Evolutionary conservation across 2,329 filamentous ascomycete species (phyloP).

Genomic region (Aureobasidium sp.): DNA sequence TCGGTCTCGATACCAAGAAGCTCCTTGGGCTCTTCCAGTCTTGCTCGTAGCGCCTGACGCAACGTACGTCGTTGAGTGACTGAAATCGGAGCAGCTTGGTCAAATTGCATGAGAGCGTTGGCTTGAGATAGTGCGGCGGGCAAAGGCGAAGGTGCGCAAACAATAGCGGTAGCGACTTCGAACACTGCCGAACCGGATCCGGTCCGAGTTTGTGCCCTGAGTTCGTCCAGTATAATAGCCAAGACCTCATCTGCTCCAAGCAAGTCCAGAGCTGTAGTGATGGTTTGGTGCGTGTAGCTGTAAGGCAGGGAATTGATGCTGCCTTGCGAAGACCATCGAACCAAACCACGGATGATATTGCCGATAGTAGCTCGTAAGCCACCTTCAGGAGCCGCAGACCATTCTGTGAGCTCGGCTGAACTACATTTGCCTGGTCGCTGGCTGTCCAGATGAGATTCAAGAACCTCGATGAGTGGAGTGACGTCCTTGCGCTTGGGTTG

Average conservation of each 20-base stretch:
- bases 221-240: constrained; percentile 55
- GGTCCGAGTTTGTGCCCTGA: constrained; percentile 52
- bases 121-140: constrained; percentile 26
- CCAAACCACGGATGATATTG: constrained; percentile 52
- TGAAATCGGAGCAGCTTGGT: not conserved
- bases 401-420: constrained; percentile 59
- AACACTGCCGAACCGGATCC: constrained; percentile 54
- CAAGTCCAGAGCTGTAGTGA: constrained; percentile 52
- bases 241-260: constrained; percentile 55
- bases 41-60: constrained; percentile 33
- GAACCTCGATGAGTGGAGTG: constrained; percentile 56
- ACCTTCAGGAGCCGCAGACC: constrained; percentile 38
- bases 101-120: constrained; percentile 11
- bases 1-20: constrained; percentile 51
- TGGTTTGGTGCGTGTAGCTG: constrained; percentile 62
- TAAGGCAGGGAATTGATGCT: constrained; percentile 45
- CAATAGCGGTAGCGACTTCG: constrained; percentile 59
- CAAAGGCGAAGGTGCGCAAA: constrained; percentile 53
- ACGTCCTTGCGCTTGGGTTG: constrained; percentile 61
- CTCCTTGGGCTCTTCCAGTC: constrained; percentile 42
- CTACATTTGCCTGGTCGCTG: constrained; percentile 55
- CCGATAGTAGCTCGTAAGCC: constrained; percentile 52
- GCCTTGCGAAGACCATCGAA: constrained; percentile 53
- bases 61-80: constrained; percentile 8
- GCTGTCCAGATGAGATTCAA: constrained; percentile 50